Percentiles rank a stretch among this genome's conserved stretches.
These are phyloP conservation scores for Rosa lucieae DNA, from an alignment of 306 rosid genomes.

Conservation along the genomic window DNA sequence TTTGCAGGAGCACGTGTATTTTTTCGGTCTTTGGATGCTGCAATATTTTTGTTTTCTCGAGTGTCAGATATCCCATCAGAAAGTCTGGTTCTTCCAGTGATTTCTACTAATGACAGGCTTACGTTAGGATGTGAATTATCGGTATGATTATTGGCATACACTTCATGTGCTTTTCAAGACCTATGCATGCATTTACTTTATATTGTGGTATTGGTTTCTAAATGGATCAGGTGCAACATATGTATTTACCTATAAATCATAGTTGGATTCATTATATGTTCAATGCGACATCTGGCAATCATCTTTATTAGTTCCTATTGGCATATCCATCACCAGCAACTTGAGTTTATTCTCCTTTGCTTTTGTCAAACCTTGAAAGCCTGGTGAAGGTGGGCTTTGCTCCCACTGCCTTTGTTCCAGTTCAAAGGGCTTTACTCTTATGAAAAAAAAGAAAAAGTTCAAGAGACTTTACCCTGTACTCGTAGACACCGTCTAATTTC, in stretches of 20 bases:
- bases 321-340: background rate
- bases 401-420: background rate
- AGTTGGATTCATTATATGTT: background rate
- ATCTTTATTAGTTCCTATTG: background rate
- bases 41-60: conserved; percentile 92
- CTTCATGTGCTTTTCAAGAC: background rate
- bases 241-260: background rate
- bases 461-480: background rate
- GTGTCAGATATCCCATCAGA: conserved; percentile 92
- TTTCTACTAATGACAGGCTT: conserved; percentile 91
- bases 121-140: conserved; percentile 93
- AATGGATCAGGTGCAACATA: background rate
- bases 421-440: background rate
- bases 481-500: background rate
- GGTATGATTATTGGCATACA: conserved; percentile 45
- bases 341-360: background rate
- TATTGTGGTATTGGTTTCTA: background rate
- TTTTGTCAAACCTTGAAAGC: background rate
- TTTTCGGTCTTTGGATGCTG: conserved; percentile 97
- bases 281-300: background rate
- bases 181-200: conserved; percentile 5
- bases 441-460: background rate
- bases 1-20: conserved; percentile 94
- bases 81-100: conserved; percentile 91
- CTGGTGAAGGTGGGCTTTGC: background rate